Evolutionary conservation across 2,329 filamentous ascomycete species (phyloP).

Genomic region (Aspergillus fructus): DNA sequence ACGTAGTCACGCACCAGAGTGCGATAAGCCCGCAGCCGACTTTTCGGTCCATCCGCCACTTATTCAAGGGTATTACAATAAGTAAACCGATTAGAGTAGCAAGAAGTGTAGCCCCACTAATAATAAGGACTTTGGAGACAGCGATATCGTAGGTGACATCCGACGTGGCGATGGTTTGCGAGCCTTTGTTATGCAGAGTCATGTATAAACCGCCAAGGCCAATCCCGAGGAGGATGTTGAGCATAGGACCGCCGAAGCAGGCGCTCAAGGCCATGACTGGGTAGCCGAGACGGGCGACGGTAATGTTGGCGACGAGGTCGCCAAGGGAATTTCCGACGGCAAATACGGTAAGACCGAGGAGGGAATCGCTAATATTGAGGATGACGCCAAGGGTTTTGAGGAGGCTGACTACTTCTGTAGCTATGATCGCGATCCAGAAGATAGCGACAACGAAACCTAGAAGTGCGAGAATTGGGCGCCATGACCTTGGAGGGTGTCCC

Average conservation of each 20-base stretch:
- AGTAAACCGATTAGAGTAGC: conserved; percentile 76
- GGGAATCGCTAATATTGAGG: conserved; percentile 87
- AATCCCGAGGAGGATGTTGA: conserved; percentile 93
- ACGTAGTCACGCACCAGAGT: conserved; percentile 77
- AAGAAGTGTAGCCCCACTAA: conserved; percentile 81
- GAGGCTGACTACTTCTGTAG: conserved; percentile 91
- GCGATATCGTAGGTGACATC: conserved; percentile 72
- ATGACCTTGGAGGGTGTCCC: conserved; percentile 60
- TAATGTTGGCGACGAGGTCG: conserved; percentile 91
- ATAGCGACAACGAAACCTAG: conserved; percentile 89
- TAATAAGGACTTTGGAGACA: conserved; percentile 79
- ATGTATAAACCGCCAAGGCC: conserved; percentile 90
- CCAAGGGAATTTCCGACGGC: conserved; percentile 94
- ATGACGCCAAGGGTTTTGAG: conserved; percentile 92
- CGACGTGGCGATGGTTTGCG: conserved; percentile 12
- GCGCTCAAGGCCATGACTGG: conserved; percentile 94
- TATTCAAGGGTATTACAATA: conserved; percentile 77
- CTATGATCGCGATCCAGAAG: conserved; percentile 94
- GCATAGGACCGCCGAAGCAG: conserved; percentile 97
- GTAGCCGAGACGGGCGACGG: conserved; percentile 86
- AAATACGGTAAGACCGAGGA: conserved; percentile 92
- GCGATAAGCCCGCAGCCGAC: conserved; percentile 79
- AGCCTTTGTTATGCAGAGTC: conserved; percentile 58
- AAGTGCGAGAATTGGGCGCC: conserved; percentile 79
- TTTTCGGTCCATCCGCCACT: conserved; percentile 78